Conservation (phyloP, 148 eudicot genomes). For the Limonium bicolor region DNA sequence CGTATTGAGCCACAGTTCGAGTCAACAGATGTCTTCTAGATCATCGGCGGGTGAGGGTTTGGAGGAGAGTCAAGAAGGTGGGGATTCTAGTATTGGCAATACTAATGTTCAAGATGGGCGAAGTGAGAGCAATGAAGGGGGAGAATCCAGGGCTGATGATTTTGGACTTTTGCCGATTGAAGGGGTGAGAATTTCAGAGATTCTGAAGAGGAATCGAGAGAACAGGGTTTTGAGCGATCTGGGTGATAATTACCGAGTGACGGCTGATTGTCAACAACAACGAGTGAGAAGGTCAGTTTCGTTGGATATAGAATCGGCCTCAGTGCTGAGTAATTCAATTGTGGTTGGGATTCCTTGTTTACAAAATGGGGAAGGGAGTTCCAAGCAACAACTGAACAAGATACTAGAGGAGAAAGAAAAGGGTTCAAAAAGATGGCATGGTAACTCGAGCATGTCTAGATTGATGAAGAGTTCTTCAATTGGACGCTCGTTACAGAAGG, state of each 20-base stretch:
- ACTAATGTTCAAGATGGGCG: background rate
- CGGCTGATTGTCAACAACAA: slow-evolving; percentile 10
- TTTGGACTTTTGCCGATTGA: slow-evolving; percentile 9
- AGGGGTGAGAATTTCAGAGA: slow-evolving; percentile 1
- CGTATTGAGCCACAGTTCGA: background rate
- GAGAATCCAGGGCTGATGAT: slow-evolving; percentile 1
- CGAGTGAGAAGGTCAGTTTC: slow-evolving; percentile 39
- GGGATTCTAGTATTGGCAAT: background rate
- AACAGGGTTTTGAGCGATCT: slow-evolving; percentile 31
- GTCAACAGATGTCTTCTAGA: background rate
- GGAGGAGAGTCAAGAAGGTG: slow-evolving; percentile 2
- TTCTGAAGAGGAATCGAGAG: background rate
- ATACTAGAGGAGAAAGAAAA: background rate
- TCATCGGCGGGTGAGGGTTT: slow-evolving; percentile 2
- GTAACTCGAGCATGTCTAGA: background rate
- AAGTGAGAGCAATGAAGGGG: slow-evolving; percentile 6
- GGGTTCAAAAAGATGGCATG: background rate
- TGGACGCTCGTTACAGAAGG: background rate
- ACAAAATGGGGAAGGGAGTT: slow-evolving; percentile 1
- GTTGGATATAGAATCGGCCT: slow-evolving; percentile 19
- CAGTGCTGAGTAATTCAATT: slow-evolving; percentile 7
- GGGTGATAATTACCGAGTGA: slow-evolving; percentile 19
- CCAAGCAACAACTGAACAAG: background rate
- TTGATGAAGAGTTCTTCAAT: background rate
- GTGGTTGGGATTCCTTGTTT: slow-evolving; percentile 6